Evolutionary conservation across 2,329 filamentous ascomycete genomes (phyloP), one percentile per base, ranked within the genome.

Genomic region (Celoporthe dispersa): DNA sequence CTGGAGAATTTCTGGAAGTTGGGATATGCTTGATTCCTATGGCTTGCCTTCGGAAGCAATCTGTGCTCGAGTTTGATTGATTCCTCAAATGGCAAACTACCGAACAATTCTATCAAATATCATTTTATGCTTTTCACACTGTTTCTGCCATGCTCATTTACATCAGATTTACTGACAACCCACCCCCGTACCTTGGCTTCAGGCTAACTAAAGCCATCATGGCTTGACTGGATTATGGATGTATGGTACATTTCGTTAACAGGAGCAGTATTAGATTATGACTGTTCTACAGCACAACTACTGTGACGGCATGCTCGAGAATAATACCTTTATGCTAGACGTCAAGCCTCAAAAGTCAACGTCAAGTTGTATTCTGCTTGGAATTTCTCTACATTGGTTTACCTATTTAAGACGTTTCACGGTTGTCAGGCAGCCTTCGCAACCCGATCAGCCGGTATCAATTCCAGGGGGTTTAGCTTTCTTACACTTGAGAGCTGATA

Each of bases 1-100:
- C 74, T 86, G 25, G 81, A 84, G 70, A 81, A 72, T 4, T 86
- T 86, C 73, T 83, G 81, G 81, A 79, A 72, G 7, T 74, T 85
- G 67, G 84, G 84, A 7, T 82, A 82, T 78, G 84, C 84, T 64
- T 86, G 72, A 78, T 39, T 25, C 28, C 19, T 14, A 31, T 6
- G 22, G 3, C 5, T 7, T 16, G n/a, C 9, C 14, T 6, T 22
- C 9, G 28, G 9, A 37, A 25, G 8, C 31, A 37, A 12, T 19
- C 19, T 37, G 57, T 60, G 16, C 31, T n/a, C 28, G 53, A 16
- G 37, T 37, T n/a, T 37, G 5, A 60, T n/a, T 37, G 19, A 33
- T 8, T 33, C 31, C 57, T 31, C 22, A 14, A 6, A 7, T 14
- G 19, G 11, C 2, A 9, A 60, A 60, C 31, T 60, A 33, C 57